These are phyloP conservation scores for Posidonia oceanica DNA, from an alignment of 116 monocot genomes.

Conservation along the genomic window DNA sequence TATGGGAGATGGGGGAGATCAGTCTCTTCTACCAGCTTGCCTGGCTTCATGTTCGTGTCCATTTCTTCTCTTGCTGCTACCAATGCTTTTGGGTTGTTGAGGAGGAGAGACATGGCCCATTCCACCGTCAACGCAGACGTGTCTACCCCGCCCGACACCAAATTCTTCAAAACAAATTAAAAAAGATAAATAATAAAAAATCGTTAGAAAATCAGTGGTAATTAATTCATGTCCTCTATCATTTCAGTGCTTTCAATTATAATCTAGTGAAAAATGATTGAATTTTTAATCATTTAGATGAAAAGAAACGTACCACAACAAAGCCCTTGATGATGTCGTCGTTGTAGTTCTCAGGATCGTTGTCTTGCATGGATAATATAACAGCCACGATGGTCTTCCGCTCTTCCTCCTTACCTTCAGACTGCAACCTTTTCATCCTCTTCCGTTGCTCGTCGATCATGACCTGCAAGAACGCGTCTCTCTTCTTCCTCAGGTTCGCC, in stretches of 20 bases:
- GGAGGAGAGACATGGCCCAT: constrained; percentile 16
- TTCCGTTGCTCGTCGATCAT: constrained; percentile 16
- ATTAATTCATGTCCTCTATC: too few relatives aligned
- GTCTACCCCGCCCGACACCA: constrained; percentile 4
- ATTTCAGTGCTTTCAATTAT: too few relatives aligned
- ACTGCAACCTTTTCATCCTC: neutral
- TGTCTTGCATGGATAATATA: neutral
- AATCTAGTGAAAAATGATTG: too few relatives aligned
- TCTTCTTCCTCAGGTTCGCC: constrained; percentile 3
- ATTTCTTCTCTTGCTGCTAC: constrained; percentile 2
- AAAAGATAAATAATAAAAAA: too few relatives aligned
- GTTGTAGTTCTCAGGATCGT: neutral
- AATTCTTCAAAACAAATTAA: neutral
- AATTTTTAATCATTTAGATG: neutral
- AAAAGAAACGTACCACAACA: neutral
- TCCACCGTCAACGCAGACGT: constrained; percentile 7
- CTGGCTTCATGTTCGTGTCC: constrained; percentile 15
- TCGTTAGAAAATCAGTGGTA: too few relatives aligned
- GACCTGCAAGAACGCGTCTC: constrained; percentile 18
- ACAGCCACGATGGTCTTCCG: neutral
- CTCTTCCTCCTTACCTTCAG: neutral
- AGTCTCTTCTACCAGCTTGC: constrained; percentile 22
- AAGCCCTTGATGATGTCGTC: constrained; percentile 6
- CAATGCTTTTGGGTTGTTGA: constrained; percentile 11
- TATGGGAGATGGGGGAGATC: constrained; percentile 46